phyloP scores from a whole-genome alignment of 345 rosid species.

The Eucalyptus fibrosa region DNA sequence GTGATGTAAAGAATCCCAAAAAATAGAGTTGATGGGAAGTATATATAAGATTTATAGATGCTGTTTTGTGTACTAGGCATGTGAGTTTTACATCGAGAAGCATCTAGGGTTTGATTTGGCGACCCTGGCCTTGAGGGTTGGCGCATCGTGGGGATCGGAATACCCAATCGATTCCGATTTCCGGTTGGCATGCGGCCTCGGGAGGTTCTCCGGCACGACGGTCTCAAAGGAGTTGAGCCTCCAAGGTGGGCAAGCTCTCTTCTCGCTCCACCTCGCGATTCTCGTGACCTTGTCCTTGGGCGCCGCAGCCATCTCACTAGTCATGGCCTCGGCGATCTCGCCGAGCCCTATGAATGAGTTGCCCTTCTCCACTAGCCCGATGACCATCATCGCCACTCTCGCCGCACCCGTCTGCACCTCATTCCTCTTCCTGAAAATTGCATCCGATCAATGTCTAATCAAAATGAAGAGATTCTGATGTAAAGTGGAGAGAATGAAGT shows the following conservation, averaged over 20 bases:
- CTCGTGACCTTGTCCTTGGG: neutral
- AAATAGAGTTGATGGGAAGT: neutral
- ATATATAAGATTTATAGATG: neutral
- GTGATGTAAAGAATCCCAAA: rapidly evolving
- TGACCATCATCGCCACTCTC: slow-evolving; percentile 14
- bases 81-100: slow-evolving; percentile 16
- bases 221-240: slow-evolving; percentile 26
- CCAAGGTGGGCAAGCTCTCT: slow-evolving; percentile 48
- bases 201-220: slow-evolving; percentile 60
- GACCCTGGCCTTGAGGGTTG: slow-evolving; percentile 10
- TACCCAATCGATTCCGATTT: slow-evolving; percentile 24
- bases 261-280: slow-evolving; percentile 35
- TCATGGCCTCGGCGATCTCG: neutral
- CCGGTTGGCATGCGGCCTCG: slow-evolving; percentile 20
- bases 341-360: neutral
- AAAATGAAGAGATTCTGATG: neutral
- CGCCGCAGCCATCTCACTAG: neutral
- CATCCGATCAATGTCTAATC: neutral
- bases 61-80: neutral
- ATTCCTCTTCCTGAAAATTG: neutral
- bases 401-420: neutral
- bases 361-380: slow-evolving; percentile 6
- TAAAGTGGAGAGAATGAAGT: neutral
- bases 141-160: neutral
- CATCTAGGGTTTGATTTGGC: slow-evolving; percentile 1